Evolutionary conservation across 441 rosid genomes (phyloP).

Genomic region (Metrosideros polymorpha): DNA sequence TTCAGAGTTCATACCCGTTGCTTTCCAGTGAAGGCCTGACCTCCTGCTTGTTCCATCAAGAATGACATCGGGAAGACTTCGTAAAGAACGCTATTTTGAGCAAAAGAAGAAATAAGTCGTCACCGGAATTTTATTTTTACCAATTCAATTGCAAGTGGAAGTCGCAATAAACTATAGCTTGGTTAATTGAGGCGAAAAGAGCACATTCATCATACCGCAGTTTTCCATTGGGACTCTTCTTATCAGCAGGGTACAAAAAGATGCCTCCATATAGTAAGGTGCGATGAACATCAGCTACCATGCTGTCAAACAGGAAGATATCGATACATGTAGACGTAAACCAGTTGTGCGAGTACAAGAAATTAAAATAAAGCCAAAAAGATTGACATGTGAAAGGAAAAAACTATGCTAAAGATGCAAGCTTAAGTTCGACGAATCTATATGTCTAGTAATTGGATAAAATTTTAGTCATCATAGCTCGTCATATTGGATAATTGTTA

Average conservation of each 20-base stretch:
- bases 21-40: slow-evolving; percentile 89
- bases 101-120: neutral
- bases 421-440: neutral
- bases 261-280: slow-evolving; percentile 91
- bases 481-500: neutral
- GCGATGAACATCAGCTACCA: slow-evolving; percentile 98
- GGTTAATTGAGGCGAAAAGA: slow-evolving; percentile 1
- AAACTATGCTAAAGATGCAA: neutral
- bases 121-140: neutral
- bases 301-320: slow-evolving; percentile 27
- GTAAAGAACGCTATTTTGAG: slow-evolving; percentile 61
- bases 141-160: neutral
- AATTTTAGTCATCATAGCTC: neutral
- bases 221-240: slow-evolving; percentile 90
- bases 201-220: slow-evolving; percentile 54
- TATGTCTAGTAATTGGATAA: neutral
- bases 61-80: slow-evolving; percentile 99
- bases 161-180: neutral
- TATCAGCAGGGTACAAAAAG: slow-evolving; percentile 95
- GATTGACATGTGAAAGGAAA: neutral
- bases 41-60: slow-evolving; percentile 97
- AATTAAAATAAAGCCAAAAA: neutral
- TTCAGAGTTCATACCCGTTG: slow-evolving; percentile 42
- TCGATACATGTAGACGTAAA: neutral
- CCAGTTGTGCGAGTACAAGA: neutral